phyloP scores from a whole-genome alignment of 1,139 yeast species.

The Taphrina communis region DNA sequence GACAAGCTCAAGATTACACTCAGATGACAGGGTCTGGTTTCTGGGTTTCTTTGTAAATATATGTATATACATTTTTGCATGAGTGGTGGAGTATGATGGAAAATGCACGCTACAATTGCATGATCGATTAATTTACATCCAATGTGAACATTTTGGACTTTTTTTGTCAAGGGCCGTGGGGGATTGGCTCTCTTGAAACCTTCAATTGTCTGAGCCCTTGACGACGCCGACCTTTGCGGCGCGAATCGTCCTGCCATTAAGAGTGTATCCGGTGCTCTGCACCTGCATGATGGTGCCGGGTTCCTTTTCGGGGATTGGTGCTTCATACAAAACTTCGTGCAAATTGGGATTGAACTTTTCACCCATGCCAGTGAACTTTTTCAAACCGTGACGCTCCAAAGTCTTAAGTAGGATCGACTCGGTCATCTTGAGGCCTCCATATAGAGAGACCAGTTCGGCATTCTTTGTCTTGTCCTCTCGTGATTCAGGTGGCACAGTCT shows the following conservation, averaged over 20 bases:
- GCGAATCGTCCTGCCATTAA: conserved; percentile 86
- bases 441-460: conserved; percentile 65
- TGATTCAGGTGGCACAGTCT: conserved; percentile 69
- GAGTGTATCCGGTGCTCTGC: conserved; percentile 86
- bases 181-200: background rate
- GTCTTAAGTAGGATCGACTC: conserved; percentile 87
- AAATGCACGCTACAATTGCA: conserved; percentile 10
- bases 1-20: conserved; percentile 17
- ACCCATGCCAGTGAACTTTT: conserved; percentile 81
- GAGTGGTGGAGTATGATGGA: conserved; percentile 10
- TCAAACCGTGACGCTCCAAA: conserved; percentile 76
- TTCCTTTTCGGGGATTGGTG: conserved; percentile 85
- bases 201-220: conserved; percentile 56
- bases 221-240: conserved; percentile 98
- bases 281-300: conserved; percentile 94
- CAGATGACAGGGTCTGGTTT: background rate
- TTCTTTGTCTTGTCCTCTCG: conserved; percentile 48
- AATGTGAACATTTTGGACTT: background rate
- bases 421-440: conserved; percentile 92
- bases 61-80: conserved; percentile 1
- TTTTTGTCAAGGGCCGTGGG: background rate
- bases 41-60: background rate
- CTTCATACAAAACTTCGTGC: conserved; percentile 92
- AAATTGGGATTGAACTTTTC: conserved; percentile 86
- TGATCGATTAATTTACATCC: background rate